These are phyloP conservation scores for Aristolochia californica DNA, from an alignment of 164 flowering plant genomes.

Conservation along the genomic window DNA sequence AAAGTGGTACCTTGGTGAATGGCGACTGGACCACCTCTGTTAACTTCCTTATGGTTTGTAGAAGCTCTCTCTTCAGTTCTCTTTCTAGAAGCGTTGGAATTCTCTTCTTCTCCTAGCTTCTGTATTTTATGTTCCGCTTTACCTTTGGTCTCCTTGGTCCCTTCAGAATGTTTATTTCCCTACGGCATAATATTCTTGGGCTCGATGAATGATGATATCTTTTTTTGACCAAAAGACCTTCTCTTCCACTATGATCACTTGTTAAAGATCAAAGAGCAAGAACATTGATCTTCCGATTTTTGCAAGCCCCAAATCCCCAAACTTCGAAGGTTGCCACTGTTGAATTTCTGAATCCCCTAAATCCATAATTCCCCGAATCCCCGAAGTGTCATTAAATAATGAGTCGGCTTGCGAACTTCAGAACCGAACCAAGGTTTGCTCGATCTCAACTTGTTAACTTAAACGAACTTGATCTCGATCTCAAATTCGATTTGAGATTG, in stretches of 20 bases:
- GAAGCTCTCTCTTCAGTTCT: not conserved
- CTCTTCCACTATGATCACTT: slow-evolving; percentile 1
- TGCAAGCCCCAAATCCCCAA: too few species aligned
- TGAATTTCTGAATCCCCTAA: too few species aligned
- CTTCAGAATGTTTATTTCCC: not conserved
- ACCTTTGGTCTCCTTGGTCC: slow-evolving; percentile 11
- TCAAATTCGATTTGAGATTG: too few species aligned
- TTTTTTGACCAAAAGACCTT: slow-evolving; percentile 6
- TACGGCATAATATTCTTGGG: slow-evolving; percentile 21
- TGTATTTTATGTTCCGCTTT: not conserved
- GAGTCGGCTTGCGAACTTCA: too few species aligned
- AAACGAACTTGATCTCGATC: too few species aligned
- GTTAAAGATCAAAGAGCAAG: too few species aligned
- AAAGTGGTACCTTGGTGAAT: slow-evolving; percentile 26
- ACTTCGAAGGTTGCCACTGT: too few species aligned
- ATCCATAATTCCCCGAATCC: too few species aligned
- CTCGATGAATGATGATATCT: slow-evolving; percentile 15
- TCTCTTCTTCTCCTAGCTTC: slow-evolving; percentile 22
- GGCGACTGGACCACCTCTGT: slow-evolving; percentile 19
- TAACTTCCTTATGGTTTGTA: slow-evolving; percentile 2
- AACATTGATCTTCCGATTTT: too few species aligned
- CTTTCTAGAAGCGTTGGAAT: slow-evolving; percentile 11
- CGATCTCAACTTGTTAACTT: too few species aligned
- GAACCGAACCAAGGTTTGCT: too few species aligned
- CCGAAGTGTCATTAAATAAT: too few species aligned